Evolutionary conservation across 306 rosid genomes (phyloP).

Genomic region (Acmispon strigosus): DNA sequence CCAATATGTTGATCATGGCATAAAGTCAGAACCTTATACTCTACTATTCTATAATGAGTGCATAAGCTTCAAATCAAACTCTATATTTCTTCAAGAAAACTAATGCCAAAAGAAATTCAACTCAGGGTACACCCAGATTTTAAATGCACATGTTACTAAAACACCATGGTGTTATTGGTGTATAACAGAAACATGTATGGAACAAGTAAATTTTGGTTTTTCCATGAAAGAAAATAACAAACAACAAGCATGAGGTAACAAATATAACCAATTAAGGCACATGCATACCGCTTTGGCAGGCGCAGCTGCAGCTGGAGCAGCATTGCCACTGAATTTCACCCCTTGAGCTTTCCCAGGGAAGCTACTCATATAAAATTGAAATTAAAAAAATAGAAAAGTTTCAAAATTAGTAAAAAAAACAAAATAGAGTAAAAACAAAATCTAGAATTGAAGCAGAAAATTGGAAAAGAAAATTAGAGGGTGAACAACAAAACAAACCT

Average conservation of each 20-base stretch:
- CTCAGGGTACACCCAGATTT: background rate
- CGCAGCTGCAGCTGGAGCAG: slow-evolving; percentile 42
- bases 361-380: slow-evolving; percentile 20
- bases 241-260: background rate
- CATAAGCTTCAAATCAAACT: background rate
- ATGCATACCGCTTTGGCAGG: slow-evolving; percentile 37
- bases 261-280: background rate
- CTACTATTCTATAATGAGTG: background rate
- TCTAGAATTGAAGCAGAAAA: background rate
- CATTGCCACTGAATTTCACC: slow-evolving; percentile 40
- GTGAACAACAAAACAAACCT: slow-evolving; percentile 57
- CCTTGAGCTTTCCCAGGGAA: slow-evolving; percentile 81
- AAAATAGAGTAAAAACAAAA: background rate
- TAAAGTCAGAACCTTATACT: background rate
- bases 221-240: background rate
- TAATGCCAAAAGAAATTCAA: background rate
- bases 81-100: background rate
- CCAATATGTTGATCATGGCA: too few species aligned
- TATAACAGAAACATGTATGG: background rate
- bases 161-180: background rate
- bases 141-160: background rate
- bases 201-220: background rate
- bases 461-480: too few species aligned
- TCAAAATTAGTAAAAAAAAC: background rate
- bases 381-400: background rate